Evolutionary conservation across 345 rosid genomes (phyloP).

Genomic region (Linum usitatissimum): DNA sequence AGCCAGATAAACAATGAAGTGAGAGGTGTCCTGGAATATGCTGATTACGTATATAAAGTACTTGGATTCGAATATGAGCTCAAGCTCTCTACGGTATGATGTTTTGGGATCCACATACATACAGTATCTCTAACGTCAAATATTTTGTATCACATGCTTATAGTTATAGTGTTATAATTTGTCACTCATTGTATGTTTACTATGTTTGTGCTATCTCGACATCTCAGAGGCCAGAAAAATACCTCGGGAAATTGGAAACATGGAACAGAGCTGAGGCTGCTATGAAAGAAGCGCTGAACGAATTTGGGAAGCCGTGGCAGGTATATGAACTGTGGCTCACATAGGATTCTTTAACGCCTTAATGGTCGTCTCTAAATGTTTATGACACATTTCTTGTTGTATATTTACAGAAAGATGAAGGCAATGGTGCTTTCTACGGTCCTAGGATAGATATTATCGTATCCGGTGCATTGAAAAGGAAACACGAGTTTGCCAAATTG

Average conservation of each 20-base stretch:
- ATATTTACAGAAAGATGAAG: conserved; percentile 70
- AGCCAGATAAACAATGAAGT: conserved; percentile 84
- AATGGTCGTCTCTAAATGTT: too few species aligned
- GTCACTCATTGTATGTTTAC: too few species aligned
- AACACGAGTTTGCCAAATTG: conserved; percentile 87
- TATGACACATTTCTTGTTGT: neutral
- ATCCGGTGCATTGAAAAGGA: conserved; percentile 87
- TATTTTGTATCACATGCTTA: too few species aligned
- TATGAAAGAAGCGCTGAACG: conserved; percentile 62
- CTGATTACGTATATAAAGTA: conserved; percentile 49
- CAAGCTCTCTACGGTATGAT: conserved; percentile 80
- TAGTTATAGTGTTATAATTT: too few species aligned
- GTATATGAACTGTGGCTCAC: conserved; percentile 23
- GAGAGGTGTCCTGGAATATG: conserved; percentile 64
- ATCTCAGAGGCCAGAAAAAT: conserved; percentile 89
- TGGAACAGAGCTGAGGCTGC: conserved; percentile 90
- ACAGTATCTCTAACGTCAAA: too few species aligned
- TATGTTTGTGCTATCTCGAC: too few species aligned
- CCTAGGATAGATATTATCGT: conserved; percentile 97
- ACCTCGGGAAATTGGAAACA: conserved; percentile 60
- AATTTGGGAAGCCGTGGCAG: conserved; percentile 85
- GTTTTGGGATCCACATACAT: too few species aligned
- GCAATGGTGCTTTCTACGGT: conserved; percentile 97
- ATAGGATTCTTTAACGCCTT: too few species aligned
- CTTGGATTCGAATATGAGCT: conserved; percentile 90